Conservation (phyloP, 1,139 yeast genomes). For the Saccharomyces hybrid region DNA sequence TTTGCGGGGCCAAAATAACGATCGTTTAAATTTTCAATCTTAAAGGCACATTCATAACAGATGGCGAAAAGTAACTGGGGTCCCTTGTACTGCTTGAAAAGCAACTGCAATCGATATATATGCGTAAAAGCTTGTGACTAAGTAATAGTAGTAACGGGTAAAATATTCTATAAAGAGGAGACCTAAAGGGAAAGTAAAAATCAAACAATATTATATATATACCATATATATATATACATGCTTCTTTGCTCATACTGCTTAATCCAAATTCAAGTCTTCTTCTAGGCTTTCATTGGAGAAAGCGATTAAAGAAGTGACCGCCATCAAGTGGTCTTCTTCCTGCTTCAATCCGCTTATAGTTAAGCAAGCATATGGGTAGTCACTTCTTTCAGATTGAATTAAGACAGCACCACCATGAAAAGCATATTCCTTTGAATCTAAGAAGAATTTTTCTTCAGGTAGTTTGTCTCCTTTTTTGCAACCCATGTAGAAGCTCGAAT, state of each 20-base stretch:
- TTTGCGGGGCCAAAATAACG: background rate
- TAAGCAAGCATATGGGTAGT: slow-evolving; percentile 45
- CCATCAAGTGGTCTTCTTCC: slow-evolving; percentile 27
- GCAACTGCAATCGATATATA: background rate
- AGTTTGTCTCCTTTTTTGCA: slow-evolving; percentile 32
- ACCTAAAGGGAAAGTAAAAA: too few relatives aligned
- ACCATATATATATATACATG: background rate
- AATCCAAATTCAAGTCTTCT: slow-evolving; percentile 14
- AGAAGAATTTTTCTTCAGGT: slow-evolving; percentile 36
- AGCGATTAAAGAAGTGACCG: slow-evolving; percentile 15
- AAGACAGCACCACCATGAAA: slow-evolving; percentile 62
- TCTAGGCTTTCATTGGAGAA: slow-evolving; percentile 9
- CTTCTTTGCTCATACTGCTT: background rate
- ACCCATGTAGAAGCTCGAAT: slow-evolving; percentile 50
- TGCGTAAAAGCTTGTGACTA: background rate
- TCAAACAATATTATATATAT: background rate
- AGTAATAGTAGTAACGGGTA: background rate
- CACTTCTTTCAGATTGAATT: slow-evolving; percentile 39
- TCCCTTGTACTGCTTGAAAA: background rate
- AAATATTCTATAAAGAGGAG: background rate
- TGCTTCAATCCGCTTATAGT: slow-evolving; percentile 51
- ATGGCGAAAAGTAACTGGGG: background rate
- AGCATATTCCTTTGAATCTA: slow-evolving; percentile 44
- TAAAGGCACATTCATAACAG: background rate
- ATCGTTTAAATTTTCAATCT: background rate